Evolutionary conservation across 495 filamentous ascomycete species (phyloP).

Genomic region (Aspergillus carlsbadensis): DNA sequence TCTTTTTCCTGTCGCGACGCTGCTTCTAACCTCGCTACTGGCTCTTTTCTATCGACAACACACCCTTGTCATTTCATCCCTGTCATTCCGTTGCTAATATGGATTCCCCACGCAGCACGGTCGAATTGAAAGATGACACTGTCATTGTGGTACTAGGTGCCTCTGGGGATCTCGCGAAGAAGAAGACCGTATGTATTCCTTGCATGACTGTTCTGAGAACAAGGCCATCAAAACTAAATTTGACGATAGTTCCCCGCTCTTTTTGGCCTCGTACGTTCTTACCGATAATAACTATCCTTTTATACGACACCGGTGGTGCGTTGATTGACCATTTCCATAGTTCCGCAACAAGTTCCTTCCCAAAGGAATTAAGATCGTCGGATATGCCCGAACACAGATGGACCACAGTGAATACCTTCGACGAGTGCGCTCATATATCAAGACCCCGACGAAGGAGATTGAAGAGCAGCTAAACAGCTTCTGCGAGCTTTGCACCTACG

Average conservation of each 20-base stretch:
- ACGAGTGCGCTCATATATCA: slow-evolving; percentile 96
- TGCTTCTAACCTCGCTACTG: neutral
- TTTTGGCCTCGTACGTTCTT: slow-evolving; percentile 84
- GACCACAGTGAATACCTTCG: slow-evolving; percentile 92
- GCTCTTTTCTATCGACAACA: slow-evolving; percentile 8
- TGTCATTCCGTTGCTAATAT: slow-evolving; percentile 26
- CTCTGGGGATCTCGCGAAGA: slow-evolving; percentile 97
- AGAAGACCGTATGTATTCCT: slow-evolving; percentile 82
- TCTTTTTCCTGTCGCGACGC: neutral
- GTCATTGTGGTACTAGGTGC: slow-evolving; percentile 96
- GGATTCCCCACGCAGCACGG: slow-evolving; percentile 51
- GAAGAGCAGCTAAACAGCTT: slow-evolving; percentile 93
- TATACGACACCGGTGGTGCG: neutral
- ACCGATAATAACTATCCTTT: neutral
- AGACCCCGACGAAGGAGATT: slow-evolving; percentile 96
- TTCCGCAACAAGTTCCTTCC: slow-evolving; percentile 98
- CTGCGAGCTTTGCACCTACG: slow-evolving; percentile 82
- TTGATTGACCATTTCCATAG: slow-evolving; percentile 48
- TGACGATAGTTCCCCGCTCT: slow-evolving; percentile 84
- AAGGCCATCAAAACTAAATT: slow-evolving; percentile 23
- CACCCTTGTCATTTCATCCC: slow-evolving; percentile 7
- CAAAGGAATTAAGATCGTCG: slow-evolving; percentile 95
- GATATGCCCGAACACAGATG: slow-evolving; percentile 99
- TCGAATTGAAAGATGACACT: slow-evolving; percentile 98
- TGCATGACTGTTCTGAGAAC: neutral